phyloP scores from a whole-genome alignment of 2,329 filamentous ascomycete genomes.

The Pseudopyricularia cyperi region DNA sequence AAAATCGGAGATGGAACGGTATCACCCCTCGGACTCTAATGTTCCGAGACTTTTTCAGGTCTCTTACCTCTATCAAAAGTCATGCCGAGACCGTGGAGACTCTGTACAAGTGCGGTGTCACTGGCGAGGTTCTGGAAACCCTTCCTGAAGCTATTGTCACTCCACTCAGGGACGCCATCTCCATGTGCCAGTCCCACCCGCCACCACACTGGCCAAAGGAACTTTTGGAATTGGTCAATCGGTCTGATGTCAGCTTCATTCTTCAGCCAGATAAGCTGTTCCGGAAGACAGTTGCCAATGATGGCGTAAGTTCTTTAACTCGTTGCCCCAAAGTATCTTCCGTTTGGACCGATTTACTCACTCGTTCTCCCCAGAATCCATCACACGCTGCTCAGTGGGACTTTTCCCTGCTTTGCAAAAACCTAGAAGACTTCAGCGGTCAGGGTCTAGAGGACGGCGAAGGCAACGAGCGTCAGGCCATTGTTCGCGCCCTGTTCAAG shows the following conservation, averaged over 20 bases:
- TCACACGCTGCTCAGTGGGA: conserved; percentile 60
- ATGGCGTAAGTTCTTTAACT: not conserved
- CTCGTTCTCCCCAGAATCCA: conserved; percentile 26
- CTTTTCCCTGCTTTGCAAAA: conserved; percentile 63
- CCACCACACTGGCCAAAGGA: conserved; percentile 62
- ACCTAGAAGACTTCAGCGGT: conserved; percentile 43
- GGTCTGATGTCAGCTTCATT: conserved; percentile 66
- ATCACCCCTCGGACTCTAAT: conserved; percentile 56
- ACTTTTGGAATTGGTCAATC: conserved; percentile 62
- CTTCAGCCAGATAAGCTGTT: conserved; percentile 33
- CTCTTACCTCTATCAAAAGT: conserved; percentile 35
- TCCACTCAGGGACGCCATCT: conserved; percentile 71
- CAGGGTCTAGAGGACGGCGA: conserved; percentile 64
- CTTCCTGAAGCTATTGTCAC: conserved; percentile 74
- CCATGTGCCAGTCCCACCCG: conserved; percentile 71
- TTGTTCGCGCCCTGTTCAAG: conserved; percentile 78
- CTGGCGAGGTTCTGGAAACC: conserved; percentile 57
- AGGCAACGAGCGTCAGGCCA: conserved; percentile 68
- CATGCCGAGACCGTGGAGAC: conserved; percentile 57
- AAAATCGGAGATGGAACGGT: conserved; percentile 27
- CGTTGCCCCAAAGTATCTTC: not conserved
- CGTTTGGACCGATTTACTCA: conserved; percentile 6
- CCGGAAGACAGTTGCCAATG: conserved; percentile 7
- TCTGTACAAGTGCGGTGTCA: conserved; percentile 59
- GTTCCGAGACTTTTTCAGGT: conserved; percentile 54